Conservation (phyloP, 352 stramenopile genomes). For the Phytophthora chlamydospora region DNA sequence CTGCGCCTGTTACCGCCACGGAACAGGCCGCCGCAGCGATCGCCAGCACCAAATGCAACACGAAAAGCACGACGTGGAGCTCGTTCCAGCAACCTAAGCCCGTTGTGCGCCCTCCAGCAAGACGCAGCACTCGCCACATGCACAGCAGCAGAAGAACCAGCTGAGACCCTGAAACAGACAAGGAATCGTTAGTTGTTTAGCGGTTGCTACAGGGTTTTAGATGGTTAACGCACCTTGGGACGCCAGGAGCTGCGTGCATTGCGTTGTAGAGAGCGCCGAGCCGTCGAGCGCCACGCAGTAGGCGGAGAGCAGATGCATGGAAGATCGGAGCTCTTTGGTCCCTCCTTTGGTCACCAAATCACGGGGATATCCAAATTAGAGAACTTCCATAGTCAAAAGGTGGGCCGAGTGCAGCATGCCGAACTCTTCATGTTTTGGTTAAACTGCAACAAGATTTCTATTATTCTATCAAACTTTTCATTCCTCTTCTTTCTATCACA, state of each 20-base stretch:
- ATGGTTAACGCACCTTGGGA: conserved; percentile 29
- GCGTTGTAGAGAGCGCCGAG: conserved; percentile 12
- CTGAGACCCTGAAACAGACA: conserved; percentile 36
- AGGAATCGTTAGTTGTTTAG: neutral
- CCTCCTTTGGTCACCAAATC: no score
- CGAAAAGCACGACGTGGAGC: conserved; percentile 21
- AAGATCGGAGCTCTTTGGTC: neutral
- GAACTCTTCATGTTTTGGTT: no score
- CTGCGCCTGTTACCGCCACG: conserved; percentile 27
- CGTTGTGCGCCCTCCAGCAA: conserved; percentile 13
- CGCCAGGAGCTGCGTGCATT: conserved; percentile 37
- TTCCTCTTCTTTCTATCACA: no score
- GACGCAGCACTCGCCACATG: conserved; percentile 46
- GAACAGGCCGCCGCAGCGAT: conserved; percentile 30
- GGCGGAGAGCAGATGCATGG: conserved; percentile 18
- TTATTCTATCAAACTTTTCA: no score
- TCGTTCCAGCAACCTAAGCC: conserved; percentile 3
- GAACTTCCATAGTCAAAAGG: no score
- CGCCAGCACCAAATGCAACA: conserved; percentile 40
- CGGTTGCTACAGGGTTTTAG: neutral
- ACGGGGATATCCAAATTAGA: no score
- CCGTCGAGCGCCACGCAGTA: conserved; percentile 40
- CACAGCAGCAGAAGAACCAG: conserved; percentile 43
- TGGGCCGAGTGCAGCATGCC: no score
- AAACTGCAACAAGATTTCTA: no score